Evolutionary conservation across 306 rosid genomes (phyloP).

Genomic region (Glycine latifolia): DNA sequence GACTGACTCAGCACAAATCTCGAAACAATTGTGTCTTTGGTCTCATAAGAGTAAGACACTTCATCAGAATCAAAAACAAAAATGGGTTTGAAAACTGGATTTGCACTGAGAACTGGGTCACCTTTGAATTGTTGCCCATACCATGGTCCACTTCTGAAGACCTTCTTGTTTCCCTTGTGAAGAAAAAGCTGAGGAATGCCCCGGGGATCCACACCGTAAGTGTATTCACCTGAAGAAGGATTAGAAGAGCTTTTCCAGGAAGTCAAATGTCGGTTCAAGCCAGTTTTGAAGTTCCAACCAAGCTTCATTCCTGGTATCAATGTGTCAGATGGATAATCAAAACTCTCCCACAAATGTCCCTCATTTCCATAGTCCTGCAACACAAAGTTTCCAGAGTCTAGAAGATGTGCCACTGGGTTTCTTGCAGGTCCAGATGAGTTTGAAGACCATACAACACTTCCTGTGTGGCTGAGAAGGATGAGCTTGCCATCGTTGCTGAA

Average conservation of each 20-base stretch:
- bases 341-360: slow-evolving; percentile 60
- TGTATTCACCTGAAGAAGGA: slow-evolving; percentile 56
- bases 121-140: slow-evolving; percentile 51
- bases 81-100: slow-evolving; percentile 51
- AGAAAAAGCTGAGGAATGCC: slow-evolving; percentile 61
- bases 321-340: slow-evolving; percentile 62
- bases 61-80: slow-evolving; percentile 53
- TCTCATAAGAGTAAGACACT: slow-evolving; percentile 55
- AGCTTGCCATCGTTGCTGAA: slow-evolving; percentile 54
- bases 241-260: slow-evolving; percentile 51
- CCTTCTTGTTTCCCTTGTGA: slow-evolving; percentile 39
- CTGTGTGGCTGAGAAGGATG: slow-evolving; percentile 44
- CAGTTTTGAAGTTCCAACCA: slow-evolving; percentile 61
- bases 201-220: slow-evolving; percentile 50
- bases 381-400: slow-evolving; percentile 61
- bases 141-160: slow-evolving; percentile 66
- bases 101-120: slow-evolving; percentile 31
- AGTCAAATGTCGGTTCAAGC: slow-evolving; percentile 51
- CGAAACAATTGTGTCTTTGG: slow-evolving; percentile 38
- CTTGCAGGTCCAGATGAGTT: slow-evolving; percentile 41
- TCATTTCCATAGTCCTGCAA: slow-evolving; percentile 43
- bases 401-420: slow-evolving; percentile 45
- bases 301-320: slow-evolving; percentile 60
- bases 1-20: slow-evolving; percentile 49
- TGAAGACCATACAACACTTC: slow-evolving; percentile 50